These are phyloP conservation scores for Exophiala xenobiotica DNA, from an alignment of 2,329 filamentous ascomycete genomes.

Conservation along the genomic window DNA sequence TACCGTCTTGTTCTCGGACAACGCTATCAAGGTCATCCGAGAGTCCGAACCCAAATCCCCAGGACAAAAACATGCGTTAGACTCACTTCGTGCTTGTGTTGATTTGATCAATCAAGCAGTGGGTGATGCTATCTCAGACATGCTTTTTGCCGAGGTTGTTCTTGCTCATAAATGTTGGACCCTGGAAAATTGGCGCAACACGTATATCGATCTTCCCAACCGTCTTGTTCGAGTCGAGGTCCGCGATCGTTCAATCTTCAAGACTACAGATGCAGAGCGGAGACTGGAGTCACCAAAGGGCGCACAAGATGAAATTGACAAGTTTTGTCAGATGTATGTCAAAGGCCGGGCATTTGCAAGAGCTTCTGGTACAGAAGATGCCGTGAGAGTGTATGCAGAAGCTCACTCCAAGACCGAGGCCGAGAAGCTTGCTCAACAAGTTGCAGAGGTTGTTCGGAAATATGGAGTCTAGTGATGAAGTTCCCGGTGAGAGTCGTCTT, in stretches of 20 bases:
- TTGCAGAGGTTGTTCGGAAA: constrained; percentile 71
- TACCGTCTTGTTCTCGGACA: constrained; percentile 88
- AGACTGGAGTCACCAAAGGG: constrained; percentile 76
- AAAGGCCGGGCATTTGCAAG: constrained; percentile 87
- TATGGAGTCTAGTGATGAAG: constrained; percentile 36
- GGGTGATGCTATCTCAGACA: constrained; percentile 91
- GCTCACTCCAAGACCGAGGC: constrained; percentile 85
- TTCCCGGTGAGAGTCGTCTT: too few species aligned
- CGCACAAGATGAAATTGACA: constrained; percentile 82
- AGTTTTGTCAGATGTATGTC: constrained; percentile 83
- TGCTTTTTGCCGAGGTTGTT: constrained; percentile 93
- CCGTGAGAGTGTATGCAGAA: constrained; percentile 93
- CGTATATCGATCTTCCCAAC: constrained; percentile 92
- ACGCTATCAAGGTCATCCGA: constrained; percentile 75
- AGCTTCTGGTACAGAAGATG: constrained; percentile 93
- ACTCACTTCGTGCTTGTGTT: constrained; percentile 76
- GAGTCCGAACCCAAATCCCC: constrained; percentile 83
- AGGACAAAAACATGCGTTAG: constrained; percentile 84
- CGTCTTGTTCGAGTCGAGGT: constrained; percentile 92
- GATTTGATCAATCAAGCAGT: constrained; percentile 98
- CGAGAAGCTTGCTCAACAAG: constrained; percentile 83
- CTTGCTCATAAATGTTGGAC: constrained; percentile 93
- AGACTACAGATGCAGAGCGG: constrained; percentile 88
- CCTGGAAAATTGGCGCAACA: constrained; percentile 85
- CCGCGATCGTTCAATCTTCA: constrained; percentile 80